These are phyloP conservation scores for Chaetomium strumarium DNA, from an alignment of 2,329 filamentous ascomycete species.

Conservation along the genomic window DNA sequence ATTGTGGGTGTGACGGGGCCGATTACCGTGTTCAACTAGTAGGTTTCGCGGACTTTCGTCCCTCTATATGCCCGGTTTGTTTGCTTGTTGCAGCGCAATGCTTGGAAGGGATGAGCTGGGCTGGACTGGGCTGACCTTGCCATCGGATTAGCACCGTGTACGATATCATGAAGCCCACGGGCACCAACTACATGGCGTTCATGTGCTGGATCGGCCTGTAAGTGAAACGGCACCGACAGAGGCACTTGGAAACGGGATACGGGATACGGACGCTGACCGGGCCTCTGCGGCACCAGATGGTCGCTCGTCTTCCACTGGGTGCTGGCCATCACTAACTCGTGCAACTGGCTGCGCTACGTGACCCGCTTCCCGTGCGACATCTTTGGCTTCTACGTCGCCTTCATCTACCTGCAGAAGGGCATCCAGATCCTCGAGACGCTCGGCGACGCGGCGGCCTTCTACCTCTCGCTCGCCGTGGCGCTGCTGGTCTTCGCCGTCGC, in stretches of 20 bases:
- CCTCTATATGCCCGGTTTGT: background rate
- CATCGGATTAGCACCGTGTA: slow-evolving; percentile 70
- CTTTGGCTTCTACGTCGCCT: slow-evolving; percentile 89
- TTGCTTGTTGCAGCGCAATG: background rate
- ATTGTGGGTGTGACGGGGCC: slow-evolving; percentile 89
- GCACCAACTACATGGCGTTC: slow-evolving; percentile 78
- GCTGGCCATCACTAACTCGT: slow-evolving; percentile 76
- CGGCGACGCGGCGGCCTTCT: slow-evolving; percentile 61
- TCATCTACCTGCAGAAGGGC: slow-evolving; percentile 87
- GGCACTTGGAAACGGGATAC: no score
- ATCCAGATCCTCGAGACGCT: slow-evolving; percentile 78
- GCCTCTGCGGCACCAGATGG: slow-evolving; percentile 57
- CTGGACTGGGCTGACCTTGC: background rate
- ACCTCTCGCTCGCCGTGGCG: slow-evolving; percentile 70
- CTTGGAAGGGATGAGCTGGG: background rate
- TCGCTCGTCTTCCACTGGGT: slow-evolving; percentile 79
- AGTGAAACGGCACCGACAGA: no score
- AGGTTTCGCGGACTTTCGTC: slow-evolving; percentile 27
- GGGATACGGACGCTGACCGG: background rate
- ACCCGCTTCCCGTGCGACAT: slow-evolving; percentile 90
- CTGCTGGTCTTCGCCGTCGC: slow-evolving; percentile 72
- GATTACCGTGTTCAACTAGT: slow-evolving; percentile 91
- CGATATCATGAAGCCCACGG: slow-evolving; percentile 73
- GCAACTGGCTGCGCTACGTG: slow-evolving; percentile 82
- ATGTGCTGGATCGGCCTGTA: slow-evolving; percentile 87